Base-by-base conservation (phyloP, 345 rosid species). In the Hirschfeldia incana region DNA sequence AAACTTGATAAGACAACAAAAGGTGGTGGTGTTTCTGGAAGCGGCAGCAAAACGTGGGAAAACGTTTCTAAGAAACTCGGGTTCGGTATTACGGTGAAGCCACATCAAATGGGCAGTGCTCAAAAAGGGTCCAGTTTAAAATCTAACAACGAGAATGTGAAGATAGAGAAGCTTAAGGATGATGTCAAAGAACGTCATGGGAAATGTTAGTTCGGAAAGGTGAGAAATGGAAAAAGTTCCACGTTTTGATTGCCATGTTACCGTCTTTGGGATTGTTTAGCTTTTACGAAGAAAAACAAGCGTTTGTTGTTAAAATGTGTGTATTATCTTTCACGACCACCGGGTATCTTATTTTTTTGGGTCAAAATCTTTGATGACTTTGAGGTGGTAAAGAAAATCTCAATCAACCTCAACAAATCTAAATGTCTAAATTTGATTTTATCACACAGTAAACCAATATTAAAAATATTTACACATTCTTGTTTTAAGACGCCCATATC, bases 41-140 rank as follows among this genome's bases (percentile, higher is more conserved):
- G 21, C 17, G n/a, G 29, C 46, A 84, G 33, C 83, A 88, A 78
- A 76, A 84, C 88, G 44, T 89, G 90, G 93, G 88, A 80, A 60
- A 85, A 74, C 37, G 86, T 87, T 6, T 85, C 90, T 0, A 85
- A 86, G 91, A 94, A 85, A 82, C 83, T 94, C 1, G 97, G 97
- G 63, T 90, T 94, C 13, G 84, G 84, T 28, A 62, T 76, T 15
- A 49, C 5, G 57, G 17, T 13, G 57, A 49, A 49, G 57, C n/a
- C 16, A 49, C 57, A 49, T 13, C 57, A 49, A 49, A 49, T 49
- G 8, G 16, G 5, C 53, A 46, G 53, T 46, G 15, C 53, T 46
- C 53, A 46, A 46, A 46, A 46, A 46, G 53, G 16, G 13, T 49
- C 57, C 7, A 49, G 6, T 6, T 49, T 49, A 49, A 39, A 49